Base-by-base conservation (phyloP, 192 early-diverging fungal species). In the Podila epigama region DNA sequence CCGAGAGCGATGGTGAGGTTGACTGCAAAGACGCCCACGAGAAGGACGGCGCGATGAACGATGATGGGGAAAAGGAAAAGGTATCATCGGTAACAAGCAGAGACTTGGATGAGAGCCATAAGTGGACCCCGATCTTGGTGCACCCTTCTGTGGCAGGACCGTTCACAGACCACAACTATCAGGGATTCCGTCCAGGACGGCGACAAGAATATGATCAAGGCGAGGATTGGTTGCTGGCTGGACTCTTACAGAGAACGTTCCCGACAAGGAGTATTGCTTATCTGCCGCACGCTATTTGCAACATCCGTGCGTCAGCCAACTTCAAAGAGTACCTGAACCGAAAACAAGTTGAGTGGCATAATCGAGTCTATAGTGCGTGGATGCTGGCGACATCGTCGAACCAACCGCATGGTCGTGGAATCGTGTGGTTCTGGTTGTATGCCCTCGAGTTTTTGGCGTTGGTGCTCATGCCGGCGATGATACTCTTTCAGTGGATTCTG, bases 101-200 rank as follows among this genome's bases (percentile, higher is more conserved):
- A n/a, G 41, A 15, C 7, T n/a, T 44, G 41, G 16, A 53, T 53
- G 6, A 12, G 1, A 25, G 15, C 25, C 58, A 32, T 18, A 60
- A 69, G 16, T 66, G 20, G 25, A 32, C 61, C 11, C 70, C 70
- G 2, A 66, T 73, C 13, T 11, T 66, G 25, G 31, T 73, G 13
- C 70, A 73, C 48, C 70, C 70, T 37, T 63, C 64, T 20, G 63
- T 73, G 6, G 59, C 59, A 3, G 34, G 48, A n/a, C n/a, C n/a
- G n/a, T n/a, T n/a, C n/a, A n/a, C n/a, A n/a, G n/a, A n/a, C n/a
- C n/a, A n/a, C n/a, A n/a, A n/a, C n/a, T n/a, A n/a, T n/a, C n/a
- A n/a, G n/a, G n/a, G n/a, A n/a, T n/a, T n/a, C n/a, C n/a, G n/a
- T n/a, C n/a, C n/a, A n/a, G n/a, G n/a, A n/a, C n/a, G n/a, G n/a